Conservation (phyloP, 257 asterid genomes). For the Solanum gandarillasii region DNA sequence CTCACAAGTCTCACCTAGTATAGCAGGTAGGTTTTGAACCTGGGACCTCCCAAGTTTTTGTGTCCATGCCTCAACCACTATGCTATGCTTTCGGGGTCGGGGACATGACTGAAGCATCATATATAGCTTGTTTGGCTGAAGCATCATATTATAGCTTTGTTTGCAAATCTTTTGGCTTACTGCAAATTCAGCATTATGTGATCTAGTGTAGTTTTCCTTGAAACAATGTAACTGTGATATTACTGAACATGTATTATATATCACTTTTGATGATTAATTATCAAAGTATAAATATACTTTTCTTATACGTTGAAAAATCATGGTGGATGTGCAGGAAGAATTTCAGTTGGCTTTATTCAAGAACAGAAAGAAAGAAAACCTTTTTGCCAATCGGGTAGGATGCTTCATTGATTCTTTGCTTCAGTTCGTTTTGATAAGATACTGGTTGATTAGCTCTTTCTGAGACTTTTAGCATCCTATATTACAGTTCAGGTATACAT, state of each 20-base stretch:
- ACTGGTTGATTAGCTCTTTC: neutral
- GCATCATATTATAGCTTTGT: neutral
- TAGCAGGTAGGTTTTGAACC: neutral
- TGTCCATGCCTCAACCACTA: neutral
- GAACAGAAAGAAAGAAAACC: constrained; percentile 86
- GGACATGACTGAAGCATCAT: neutral
- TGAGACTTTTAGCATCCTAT: neutral
- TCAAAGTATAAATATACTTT: neutral
- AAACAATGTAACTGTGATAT: neutral
- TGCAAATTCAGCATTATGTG: neutral
- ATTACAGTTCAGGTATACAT: neutral
- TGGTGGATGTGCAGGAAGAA: constrained; percentile 73
- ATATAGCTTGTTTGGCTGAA: neutral
- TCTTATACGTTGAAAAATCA: neutral
- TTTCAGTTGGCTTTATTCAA: constrained; percentile 91
- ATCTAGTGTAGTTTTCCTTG: neutral
- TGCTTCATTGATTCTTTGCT: neutral
- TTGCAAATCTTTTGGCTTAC: neutral
- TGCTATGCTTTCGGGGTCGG: neutral
- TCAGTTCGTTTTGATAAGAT: neutral
- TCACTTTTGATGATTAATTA: neutral
- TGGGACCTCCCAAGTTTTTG: neutral
- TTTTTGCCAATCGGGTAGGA: constrained; percentile 88
- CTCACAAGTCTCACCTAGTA: neutral
- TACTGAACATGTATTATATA: neutral